Evolutionary conservation across 352 stramenopile genomes (phyloP).

Genomic region (Globisporangium lucens): DNA sequence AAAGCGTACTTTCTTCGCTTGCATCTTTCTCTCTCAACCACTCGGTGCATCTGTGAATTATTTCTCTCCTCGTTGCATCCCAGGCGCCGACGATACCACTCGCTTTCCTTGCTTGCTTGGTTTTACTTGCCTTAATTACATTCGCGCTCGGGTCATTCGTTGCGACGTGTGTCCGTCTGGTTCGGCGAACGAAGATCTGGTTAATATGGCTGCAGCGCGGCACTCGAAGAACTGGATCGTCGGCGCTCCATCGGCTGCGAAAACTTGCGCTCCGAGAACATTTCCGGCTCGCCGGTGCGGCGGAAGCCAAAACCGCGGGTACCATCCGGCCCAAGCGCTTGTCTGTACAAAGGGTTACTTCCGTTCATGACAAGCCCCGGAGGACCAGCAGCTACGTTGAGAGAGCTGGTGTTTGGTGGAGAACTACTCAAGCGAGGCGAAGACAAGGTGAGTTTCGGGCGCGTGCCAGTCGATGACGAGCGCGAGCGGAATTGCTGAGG

Average conservation of each 20-base stretch:
- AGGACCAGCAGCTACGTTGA: constrained; percentile 23
- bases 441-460: constrained; percentile 57
- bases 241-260: constrained; percentile 49
- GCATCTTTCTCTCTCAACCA: constrained; percentile 1
- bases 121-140: constrained; percentile 9
- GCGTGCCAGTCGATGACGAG: constrained; percentile 57
- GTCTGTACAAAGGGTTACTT: constrained; percentile 63
- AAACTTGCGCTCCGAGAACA: constrained; percentile 60
- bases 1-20: constrained; percentile 6
- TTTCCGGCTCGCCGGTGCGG: constrained; percentile 59
- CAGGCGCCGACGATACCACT: background rate
- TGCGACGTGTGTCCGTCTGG: background rate
- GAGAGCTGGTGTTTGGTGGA: constrained; percentile 29
- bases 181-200: background rate
- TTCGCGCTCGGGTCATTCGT: background rate
- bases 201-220: constrained; percentile 22
- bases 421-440: constrained; percentile 58
- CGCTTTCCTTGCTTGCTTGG: background rate
- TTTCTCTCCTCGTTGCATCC: background rate
- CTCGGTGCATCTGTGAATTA: background rate
- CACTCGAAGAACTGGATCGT: constrained; percentile 71
- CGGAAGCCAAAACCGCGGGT: constrained; percentile 79
- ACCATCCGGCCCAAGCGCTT: constrained; percentile 74
- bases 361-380: constrained; percentile 40
- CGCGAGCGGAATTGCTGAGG: constrained; percentile 46